Evolutionary conservation across 2,329 filamentous ascomycete species (phyloP).

Genomic region (Nemania abortiva): DNA sequence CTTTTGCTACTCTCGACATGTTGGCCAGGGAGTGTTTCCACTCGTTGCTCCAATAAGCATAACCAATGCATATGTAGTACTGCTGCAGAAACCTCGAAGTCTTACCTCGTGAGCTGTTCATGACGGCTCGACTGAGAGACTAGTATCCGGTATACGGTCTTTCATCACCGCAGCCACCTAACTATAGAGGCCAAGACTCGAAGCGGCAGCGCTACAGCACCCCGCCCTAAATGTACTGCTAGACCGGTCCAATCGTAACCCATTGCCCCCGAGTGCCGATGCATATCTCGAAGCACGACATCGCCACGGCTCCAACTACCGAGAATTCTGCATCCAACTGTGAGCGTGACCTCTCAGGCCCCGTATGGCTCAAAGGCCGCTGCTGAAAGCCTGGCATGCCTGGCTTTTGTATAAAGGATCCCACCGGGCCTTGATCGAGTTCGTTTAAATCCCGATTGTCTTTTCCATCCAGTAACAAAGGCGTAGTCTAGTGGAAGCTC

Average conservation of each 20-base stretch:
- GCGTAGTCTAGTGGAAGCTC: background rate
- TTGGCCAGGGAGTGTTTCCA: background rate
- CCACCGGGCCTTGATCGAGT: conserved; percentile 17
- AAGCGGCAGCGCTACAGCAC: conserved; percentile 23
- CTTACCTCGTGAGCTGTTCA: background rate
- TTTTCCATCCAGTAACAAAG: background rate
- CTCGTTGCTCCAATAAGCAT: background rate
- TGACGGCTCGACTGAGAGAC: background rate
- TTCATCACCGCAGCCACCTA: background rate
- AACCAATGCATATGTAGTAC: background rate
- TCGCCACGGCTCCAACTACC: conserved; percentile 19
- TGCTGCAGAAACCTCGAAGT: background rate
- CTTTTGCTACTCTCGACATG: conserved; percentile 2
- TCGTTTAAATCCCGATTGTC: conserved; percentile 14
- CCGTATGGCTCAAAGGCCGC: conserved; percentile 23
- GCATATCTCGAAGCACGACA: conserved; percentile 31
- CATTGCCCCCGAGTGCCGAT: conserved; percentile 25
- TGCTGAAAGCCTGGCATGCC: conserved; percentile 26
- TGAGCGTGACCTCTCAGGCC: conserved; percentile 13
- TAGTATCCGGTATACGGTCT: conserved; percentile 14
- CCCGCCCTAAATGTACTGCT: background rate
- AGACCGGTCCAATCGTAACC: conserved; percentile 26
- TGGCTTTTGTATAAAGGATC: conserved; percentile 42
- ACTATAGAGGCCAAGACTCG: conserved; percentile 13
- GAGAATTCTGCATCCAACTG: conserved; percentile 9